Conservation (phyloP, 2,329 filamentous ascomycete species). For the Fusarium musae region DNA sequence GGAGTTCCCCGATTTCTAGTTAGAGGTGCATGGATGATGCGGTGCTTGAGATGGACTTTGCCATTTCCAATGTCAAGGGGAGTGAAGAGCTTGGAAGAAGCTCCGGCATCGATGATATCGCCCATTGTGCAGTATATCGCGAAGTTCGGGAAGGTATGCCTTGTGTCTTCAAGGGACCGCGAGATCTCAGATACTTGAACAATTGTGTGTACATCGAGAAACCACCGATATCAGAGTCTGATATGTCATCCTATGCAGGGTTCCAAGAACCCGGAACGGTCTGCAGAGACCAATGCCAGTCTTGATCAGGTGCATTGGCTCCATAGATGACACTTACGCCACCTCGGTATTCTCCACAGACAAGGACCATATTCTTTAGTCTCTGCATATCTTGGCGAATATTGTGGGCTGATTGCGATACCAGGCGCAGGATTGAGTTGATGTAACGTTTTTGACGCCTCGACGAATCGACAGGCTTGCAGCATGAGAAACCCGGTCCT, state of each 20-base stretch:
- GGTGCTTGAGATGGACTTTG: slow-evolving; percentile 60
- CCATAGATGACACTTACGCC: not conserved
- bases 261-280: not conserved
- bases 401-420: not conserved
- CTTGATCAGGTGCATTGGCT: not conserved
- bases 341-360: not conserved
- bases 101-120: slow-evolving; percentile 11
- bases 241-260: not conserved
- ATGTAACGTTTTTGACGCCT: slow-evolving; percentile 4
- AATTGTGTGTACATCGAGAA: not conserved
- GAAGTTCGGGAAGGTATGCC: not conserved
- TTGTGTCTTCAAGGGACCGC: not conserved
- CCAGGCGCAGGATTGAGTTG: slow-evolving; percentile 8
- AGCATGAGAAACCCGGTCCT: not conserved
- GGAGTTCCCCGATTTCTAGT: slow-evolving; percentile 65
- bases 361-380: not conserved
- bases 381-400: not conserved
- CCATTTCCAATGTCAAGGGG: slow-evolving; percentile 53
- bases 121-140: slow-evolving; percentile 14
- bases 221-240: not conserved
- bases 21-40: slow-evolving; percentile 62
- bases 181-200: slow-evolving; percentile 1
- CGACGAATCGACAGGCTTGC: not conserved
- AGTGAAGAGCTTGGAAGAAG: slow-evolving; percentile 45
- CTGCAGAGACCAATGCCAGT: not conserved